Percentiles rank a stretch among this genome's conserved stretches.
Conservation (phyloP, 805 yeast genomes). For the Lipomyces kockii region DNA sequence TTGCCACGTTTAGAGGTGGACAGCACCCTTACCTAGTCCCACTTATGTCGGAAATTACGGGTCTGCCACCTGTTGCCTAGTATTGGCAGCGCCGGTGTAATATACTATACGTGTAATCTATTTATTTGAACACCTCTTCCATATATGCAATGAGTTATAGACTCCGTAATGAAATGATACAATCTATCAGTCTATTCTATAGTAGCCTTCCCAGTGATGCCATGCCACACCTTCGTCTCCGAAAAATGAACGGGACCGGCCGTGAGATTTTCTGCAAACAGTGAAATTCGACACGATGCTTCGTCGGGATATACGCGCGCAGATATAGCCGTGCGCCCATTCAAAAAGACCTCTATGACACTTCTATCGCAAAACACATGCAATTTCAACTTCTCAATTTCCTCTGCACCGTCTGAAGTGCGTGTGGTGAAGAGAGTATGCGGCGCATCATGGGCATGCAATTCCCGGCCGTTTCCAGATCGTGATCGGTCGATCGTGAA, state of each 20-base stretch:
- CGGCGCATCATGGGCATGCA: slow-evolving; percentile 1
- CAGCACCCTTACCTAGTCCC: slow-evolving; percentile 22
- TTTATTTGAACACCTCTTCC: neutral
- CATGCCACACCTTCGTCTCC: slow-evolving; percentile 9
- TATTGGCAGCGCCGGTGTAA: neutral
- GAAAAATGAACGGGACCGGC: neutral
- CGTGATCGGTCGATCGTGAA: slow-evolving; percentile 5
- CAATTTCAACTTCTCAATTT: slow-evolving; percentile 2
- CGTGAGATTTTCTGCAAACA: neutral
- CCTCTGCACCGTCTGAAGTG: neutral
- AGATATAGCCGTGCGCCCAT: slow-evolving; percentile 9
- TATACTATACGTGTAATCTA: neutral
- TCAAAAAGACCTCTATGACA: slow-evolving; percentile 10
- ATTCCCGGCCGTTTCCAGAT: neutral
- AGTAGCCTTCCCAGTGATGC: neutral
- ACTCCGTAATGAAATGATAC: neutral
- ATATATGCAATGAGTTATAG: neutral
- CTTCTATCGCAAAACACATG: slow-evolving; percentile 8
- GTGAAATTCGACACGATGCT: slow-evolving; percentile 4
- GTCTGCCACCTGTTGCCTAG: neutral
- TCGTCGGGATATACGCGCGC: slow-evolving; percentile 6
- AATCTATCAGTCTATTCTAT: slow-evolving; percentile 1
- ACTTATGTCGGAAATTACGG: slow-evolving; percentile 11
- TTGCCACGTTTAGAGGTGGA: slow-evolving; percentile 25
- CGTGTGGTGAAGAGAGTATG: slow-evolving; percentile 6